Evolutionary conservation across 768 basidiomycete species (phyloP).

Genomic region (Termitomyces sp.): DNA sequence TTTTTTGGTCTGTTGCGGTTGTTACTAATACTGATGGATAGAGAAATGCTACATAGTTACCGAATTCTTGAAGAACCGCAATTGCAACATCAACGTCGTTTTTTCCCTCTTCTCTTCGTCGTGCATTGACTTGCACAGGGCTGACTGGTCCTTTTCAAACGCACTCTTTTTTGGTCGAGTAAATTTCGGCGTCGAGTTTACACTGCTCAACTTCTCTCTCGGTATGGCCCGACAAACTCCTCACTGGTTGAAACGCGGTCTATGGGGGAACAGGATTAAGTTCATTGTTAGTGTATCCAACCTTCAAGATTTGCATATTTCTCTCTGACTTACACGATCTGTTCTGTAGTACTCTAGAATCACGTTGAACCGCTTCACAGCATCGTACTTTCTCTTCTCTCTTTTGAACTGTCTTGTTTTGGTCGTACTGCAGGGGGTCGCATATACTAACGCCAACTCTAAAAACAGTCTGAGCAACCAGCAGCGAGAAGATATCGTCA

Average conservation of each 20-base stretch:
- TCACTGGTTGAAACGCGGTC: conserved; percentile 16
- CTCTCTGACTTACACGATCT: not conserved
- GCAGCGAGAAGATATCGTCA: conserved; percentile 46
- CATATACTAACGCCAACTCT: too few relatives aligned
- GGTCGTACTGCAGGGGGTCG: conserved; percentile 34
- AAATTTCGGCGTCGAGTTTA: not conserved
- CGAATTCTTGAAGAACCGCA: not conserved
- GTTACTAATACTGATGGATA: too few relatives aligned
- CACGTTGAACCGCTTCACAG: conserved; percentile 46
- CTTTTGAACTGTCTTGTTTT: conserved; percentile 38
- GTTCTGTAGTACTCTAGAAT: conserved; percentile 39
- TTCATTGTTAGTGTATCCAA: conserved; percentile 23
- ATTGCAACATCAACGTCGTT: not conserved
- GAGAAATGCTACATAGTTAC: too few relatives aligned
- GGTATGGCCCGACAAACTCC: conserved; percentile 6
- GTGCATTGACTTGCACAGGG: conserved; percentile 11
- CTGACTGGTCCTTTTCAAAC: conserved; percentile 11
- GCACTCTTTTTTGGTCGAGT: conserved; percentile 2
- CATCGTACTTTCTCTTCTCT: conserved; percentile 44
- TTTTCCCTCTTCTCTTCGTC: conserved; percentile 4
- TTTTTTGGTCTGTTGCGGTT: too few relatives aligned
- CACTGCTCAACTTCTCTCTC: not conserved
- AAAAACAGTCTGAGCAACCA: conserved; percentile 39
- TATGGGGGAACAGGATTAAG: conserved; percentile 22
- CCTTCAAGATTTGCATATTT: not conserved